Conservation (phyloP, 768 basidiomycete genomes). For the Neoboletus magnificus region DNA sequence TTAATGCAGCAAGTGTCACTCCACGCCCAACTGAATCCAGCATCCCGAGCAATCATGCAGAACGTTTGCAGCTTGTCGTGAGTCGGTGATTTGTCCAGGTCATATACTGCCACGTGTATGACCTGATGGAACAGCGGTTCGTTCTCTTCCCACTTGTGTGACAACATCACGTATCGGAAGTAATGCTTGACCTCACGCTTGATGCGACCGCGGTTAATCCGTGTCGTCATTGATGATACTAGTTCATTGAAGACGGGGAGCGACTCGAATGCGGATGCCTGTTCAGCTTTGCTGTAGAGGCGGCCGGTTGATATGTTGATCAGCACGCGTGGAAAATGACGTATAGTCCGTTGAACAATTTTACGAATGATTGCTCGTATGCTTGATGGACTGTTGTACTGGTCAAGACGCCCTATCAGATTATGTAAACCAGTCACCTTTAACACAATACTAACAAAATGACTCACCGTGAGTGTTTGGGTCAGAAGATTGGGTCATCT, state of each 20-base stretch:
- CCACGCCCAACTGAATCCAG: conserved; percentile 8
- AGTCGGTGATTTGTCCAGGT: neutral
- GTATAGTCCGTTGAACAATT: neutral
- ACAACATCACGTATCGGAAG: conserved; percentile 6
- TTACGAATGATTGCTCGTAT: neutral
- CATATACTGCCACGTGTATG: neutral
- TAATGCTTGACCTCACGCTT: conserved; percentile 1
- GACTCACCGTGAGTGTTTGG: neutral
- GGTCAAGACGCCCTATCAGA: neutral
- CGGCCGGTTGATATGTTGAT: neutral
- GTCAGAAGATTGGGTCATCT: neutral
- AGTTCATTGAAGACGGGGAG: neutral
- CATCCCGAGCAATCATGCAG: conserved; percentile 1
- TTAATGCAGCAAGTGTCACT: conserved; percentile 14
- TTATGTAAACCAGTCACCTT: neutral
- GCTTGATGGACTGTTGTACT: neutral
- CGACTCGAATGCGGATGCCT: neutral
- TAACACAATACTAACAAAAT: neutral
- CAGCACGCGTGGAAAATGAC: neutral
- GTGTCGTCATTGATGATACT: neutral
- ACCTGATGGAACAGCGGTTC: neutral
- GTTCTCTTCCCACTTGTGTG: conserved; percentile 5
- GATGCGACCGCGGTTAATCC: neutral
- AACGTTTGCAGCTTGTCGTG: conserved; percentile 6
- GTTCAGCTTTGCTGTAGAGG: neutral